Conservation (phyloP, 106 monocot genomes). For the Amphibolis antarctica region DNA sequence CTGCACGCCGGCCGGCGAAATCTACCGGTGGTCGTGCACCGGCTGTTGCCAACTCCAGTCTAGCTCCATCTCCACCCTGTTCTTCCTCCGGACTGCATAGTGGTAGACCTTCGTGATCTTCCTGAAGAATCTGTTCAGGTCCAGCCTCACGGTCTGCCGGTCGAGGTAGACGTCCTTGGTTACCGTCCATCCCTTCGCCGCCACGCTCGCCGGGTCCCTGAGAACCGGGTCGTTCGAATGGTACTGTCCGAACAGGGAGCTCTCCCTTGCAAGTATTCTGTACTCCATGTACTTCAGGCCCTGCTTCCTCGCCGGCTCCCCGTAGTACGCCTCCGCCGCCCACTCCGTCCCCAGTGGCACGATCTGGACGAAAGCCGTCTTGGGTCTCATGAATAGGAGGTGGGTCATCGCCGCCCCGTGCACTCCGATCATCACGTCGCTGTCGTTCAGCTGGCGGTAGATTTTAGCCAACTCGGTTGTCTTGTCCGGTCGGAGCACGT, state of each 20-base stretch:
- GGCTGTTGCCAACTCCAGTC: constrained; percentile 12
- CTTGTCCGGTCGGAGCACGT: constrained; percentile 31
- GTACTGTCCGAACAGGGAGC: constrained; percentile 48
- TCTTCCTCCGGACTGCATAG: constrained; percentile 19
- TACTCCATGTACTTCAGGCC: constrained; percentile 46
- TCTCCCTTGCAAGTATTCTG: constrained; percentile 44
- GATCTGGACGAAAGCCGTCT: constrained; percentile 54
- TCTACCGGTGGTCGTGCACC: not conserved
- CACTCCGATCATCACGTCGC: constrained; percentile 64
- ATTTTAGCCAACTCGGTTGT: constrained; percentile 54
- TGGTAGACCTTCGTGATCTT: constrained; percentile 28
- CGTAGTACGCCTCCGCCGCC: constrained; percentile 56
- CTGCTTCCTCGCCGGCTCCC: constrained; percentile 50
- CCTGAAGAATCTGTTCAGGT: constrained; percentile 39
- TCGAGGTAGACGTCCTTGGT: constrained; percentile 66
- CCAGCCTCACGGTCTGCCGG: constrained; percentile 63
- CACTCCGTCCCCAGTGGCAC: constrained; percentile 62
- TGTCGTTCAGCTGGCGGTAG: constrained; percentile 42
- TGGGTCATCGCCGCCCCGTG: constrained; percentile 84
- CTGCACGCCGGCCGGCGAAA: not conserved
- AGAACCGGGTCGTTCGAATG: constrained; percentile 46
- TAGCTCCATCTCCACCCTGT: constrained; percentile 1
- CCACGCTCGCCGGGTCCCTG: constrained; percentile 43
- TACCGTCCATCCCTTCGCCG: constrained; percentile 45
- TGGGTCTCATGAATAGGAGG: constrained; percentile 63